A percentile compares a stretch with the other conserved stretches of the same genome.
Evolutionary conservation across 106 monocot species (phyloP).

Genomic region (Dendrobium nobile): DNA sequence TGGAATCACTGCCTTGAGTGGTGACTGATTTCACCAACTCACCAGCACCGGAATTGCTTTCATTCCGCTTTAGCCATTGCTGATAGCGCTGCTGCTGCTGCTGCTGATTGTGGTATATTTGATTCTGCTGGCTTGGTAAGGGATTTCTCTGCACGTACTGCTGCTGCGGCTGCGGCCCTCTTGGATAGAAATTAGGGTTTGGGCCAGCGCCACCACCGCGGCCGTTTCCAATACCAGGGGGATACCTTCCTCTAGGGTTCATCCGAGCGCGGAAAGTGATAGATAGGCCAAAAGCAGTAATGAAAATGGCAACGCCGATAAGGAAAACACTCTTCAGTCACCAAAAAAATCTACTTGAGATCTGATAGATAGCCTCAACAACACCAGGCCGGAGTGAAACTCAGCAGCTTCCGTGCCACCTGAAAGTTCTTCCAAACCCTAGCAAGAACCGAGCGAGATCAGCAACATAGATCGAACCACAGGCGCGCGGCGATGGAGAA

Average conservation of each 20-base stretch:
- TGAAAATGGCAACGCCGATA: neutral
- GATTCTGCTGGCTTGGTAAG: neutral
- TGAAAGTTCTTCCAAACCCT: neutral
- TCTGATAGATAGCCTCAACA: neutral
- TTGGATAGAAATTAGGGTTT: constrained; percentile 12
- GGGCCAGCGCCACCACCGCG: constrained; percentile 3
- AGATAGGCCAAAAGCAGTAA: too few species aligned
- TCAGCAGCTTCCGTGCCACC: neutral
- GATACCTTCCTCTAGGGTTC: constrained; percentile 17
- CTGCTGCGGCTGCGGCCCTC: neutral
- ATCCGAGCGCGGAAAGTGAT: neutral
- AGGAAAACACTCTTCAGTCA: neutral
- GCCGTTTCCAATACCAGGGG: constrained; percentile 15
- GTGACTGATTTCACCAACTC: constrained; percentile 15
- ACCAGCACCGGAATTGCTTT: constrained; percentile 19
- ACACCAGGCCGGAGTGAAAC: neutral
- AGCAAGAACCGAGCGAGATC: neutral
- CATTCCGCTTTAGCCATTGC: constrained; percentile 71
- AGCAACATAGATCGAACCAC: too few species aligned
- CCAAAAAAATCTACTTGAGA: neutral
- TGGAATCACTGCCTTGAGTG: constrained; percentile 32
- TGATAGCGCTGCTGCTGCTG: constrained; percentile 32
- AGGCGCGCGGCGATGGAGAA: too few species aligned
- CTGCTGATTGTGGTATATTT: constrained; percentile 26
- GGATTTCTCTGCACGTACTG: neutral